Evolutionary conservation across 2,329 filamentous ascomycete species (phyloP), one percentile per base, ranked within the genome.

Genomic region (Botrytis medusae): DNA sequence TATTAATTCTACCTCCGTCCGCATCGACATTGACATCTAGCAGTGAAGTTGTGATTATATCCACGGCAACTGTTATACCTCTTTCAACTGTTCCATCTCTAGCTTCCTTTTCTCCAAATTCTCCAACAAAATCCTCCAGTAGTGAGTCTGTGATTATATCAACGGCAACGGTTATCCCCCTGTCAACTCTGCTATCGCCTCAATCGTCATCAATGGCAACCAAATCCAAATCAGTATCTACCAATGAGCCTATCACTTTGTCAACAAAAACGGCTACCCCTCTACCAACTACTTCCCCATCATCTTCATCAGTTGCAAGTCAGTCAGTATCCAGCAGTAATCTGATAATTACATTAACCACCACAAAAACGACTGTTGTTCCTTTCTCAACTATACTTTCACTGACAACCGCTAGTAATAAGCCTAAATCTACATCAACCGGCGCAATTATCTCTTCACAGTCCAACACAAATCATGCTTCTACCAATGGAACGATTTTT

Each of bases 111-210:
- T 18, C 51, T 7, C 1, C 14, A 2, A 9, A 29, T 18, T 48
- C 32, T 29, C 37, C 44, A 22, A 8, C 42, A 8, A 69, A 37
- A 57, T 6, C 20, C 8, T n/a, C 37, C 2, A 16, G 18, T 9
- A 32, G 34, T 42, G 54, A 40, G 20, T 18, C 40, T 14, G 34
- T 69, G 63, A 32, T 51, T 37, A 3, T 51, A 48, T 65, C 44
- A 7, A 65, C 74, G 32, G 67, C 78, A n/a, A 80, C 75, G 9
- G 69, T 79, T 25, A 34, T 76, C n/a, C 77, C 77, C 2, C 44
- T 76, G 54, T 44, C 59, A 25, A n/a, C 29, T 46, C 64, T 71
- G 14, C 34, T 25, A 20, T 29, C 22, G 2, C 1, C 32, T 40
- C n/a, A 20, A 25, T 34, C 20, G 0, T 42, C 32, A 18, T 62